These are phyloP conservation scores for Paecilomyces fulvus DNA, from an alignment of 2,329 filamentous ascomycete species.

Conservation along the genomic window DNA sequence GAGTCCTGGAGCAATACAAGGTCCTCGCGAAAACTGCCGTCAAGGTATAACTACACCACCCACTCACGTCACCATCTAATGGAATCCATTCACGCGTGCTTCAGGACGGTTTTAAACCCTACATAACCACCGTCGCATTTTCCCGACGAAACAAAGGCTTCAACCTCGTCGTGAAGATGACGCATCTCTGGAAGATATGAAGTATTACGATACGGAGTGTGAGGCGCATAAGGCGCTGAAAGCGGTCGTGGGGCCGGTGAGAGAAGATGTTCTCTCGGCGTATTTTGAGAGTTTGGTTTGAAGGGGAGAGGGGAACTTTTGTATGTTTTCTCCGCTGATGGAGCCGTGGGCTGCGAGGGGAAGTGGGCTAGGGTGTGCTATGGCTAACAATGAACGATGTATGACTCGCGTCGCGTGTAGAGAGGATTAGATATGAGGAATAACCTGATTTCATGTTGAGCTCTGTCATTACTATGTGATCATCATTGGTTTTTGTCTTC, in stretches of 20 bases:
- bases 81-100: background rate
- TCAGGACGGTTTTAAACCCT: conserved; percentile 63
- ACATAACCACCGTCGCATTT: conserved; percentile 56
- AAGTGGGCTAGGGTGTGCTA: background rate
- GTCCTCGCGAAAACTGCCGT: conserved; percentile 34
- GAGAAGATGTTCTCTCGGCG: conserved; percentile 29
- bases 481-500: too few species aligned
- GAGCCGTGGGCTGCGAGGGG: background rate
- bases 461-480: too few species aligned
- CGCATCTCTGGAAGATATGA: conserved; percentile 57
- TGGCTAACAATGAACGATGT: background rate
- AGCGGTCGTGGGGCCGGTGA: conserved; percentile 20
- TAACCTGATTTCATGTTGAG: too few species aligned
- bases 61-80: background rate
- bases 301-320: conserved; percentile 1
- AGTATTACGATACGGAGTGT: conserved; percentile 58
- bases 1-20: conserved; percentile 39
- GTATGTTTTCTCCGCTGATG: background rate
- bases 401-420: too few species aligned
- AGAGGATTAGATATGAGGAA: too few species aligned
- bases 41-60: conserved; percentile 27
- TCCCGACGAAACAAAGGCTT: conserved; percentile 56
- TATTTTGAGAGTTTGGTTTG: conserved; percentile 30
- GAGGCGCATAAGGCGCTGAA: conserved; percentile 46
- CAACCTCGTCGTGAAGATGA: conserved; percentile 55